phyloP scores from a whole-genome alignment of 2,329 filamentous ascomycete genomes.

The Neophaeococcomyces mojaviensis region DNA sequence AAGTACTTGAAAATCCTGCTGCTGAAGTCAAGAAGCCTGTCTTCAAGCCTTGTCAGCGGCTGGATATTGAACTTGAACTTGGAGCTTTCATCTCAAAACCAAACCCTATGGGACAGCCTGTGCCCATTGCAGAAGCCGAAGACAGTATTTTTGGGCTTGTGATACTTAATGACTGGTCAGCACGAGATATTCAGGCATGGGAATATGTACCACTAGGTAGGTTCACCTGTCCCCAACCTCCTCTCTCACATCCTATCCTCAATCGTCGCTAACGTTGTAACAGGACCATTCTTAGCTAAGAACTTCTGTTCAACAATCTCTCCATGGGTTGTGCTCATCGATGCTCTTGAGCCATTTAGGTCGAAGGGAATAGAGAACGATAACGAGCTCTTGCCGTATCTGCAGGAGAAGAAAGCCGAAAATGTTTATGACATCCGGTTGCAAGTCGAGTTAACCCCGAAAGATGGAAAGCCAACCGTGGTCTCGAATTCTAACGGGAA shows the following conservation, averaged over 20 bases:
- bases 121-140: conserved; percentile 58
- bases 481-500: conserved; percentile 55
- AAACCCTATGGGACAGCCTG: conserved; percentile 57
- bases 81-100: conserved; percentile 63
- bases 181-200: conserved; percentile 74
- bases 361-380: conserved; percentile 49
- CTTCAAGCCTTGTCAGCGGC: conserved; percentile 55
- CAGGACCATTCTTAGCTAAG: conserved; percentile 61
- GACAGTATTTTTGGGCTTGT: conserved; percentile 72
- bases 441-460: conserved; percentile 56
- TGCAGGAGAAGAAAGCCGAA: conserved; percentile 53
- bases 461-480: conserved; percentile 45
- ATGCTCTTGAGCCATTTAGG: conserved; percentile 65
- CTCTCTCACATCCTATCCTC: too few relatives aligned
- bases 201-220: conserved; percentile 77
- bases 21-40: conserved; percentile 55
- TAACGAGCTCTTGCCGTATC: conserved; percentile 51
- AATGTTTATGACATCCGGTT: conserved; percentile 63
- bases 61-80: conserved; percentile 76
- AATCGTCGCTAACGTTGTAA: neutral
- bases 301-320: conserved; percentile 74
- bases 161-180: conserved; percentile 81
- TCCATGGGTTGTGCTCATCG: conserved; percentile 69
- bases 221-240: too few relatives aligned
- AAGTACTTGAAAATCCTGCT: conserved; percentile 59